phyloP scores from a whole-genome alignment of 106 monocot species.

The Posidonia australis region DNA sequence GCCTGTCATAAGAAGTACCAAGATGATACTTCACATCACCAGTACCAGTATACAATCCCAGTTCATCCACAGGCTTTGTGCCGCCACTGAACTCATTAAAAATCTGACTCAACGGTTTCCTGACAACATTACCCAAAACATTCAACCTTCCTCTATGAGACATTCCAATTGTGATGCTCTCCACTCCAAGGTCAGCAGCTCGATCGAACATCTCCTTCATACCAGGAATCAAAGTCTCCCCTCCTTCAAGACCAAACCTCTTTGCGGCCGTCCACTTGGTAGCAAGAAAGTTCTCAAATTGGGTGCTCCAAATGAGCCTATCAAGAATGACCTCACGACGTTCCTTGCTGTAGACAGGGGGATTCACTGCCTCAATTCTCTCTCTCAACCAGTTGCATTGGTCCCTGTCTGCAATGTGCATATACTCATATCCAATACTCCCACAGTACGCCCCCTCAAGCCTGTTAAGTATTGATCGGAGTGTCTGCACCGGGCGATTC shows the following conservation, averaged over 20 bases:
- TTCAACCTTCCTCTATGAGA: too few species aligned
- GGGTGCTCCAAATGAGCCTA: constrained; percentile 69
- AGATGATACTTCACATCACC: constrained; percentile 85
- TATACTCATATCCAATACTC: constrained; percentile 86
- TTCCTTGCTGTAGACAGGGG: constrained; percentile 29
- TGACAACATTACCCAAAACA: too few species aligned
- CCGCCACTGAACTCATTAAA: constrained; percentile 71
- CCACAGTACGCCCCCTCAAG: constrained; percentile 93
- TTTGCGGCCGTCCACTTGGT: constrained; percentile 71
- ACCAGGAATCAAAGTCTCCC: constrained; percentile 64
- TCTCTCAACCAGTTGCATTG: constrained; percentile 96
- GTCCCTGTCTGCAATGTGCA: constrained; percentile 83
- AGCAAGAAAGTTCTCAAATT: constrained; percentile 75
- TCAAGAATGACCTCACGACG: constrained; percentile 59
- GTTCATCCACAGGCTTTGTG: constrained; percentile 38
- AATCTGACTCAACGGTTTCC: constrained; percentile 58
- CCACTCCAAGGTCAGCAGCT: constrained; percentile 56
- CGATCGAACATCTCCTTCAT: constrained; percentile 90
- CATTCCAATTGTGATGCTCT: constrained; percentile 63
- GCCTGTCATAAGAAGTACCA: too few species aligned
- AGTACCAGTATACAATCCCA: constrained; percentile 59
- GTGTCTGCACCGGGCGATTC: constrained; percentile 83
- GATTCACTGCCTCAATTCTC: constrained; percentile 62
- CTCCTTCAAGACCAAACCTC: constrained; percentile 76
- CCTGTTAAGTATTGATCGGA: constrained; percentile 51